These are phyloP conservation scores for Filosporella fistucella DNA, from an alignment of 495 filamentous ascomycete species.

Conservation along the genomic window DNA sequence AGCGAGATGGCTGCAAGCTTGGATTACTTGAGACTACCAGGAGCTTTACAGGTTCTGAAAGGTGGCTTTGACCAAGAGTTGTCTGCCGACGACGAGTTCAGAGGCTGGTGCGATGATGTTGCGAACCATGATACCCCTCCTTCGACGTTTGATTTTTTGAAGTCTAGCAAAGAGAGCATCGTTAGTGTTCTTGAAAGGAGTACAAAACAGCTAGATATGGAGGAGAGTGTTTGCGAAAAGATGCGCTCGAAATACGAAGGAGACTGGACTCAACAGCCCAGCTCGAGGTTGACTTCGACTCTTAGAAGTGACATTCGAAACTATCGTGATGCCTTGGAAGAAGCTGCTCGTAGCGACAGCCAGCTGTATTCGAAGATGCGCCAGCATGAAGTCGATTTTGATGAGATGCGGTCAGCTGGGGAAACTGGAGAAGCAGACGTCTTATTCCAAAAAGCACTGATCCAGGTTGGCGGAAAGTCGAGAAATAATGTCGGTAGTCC, in stretches of 20 bases:
- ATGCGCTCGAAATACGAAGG: slow-evolving; percentile 96
- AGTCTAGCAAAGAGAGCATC: slow-evolving; percentile 71
- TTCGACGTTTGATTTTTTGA: slow-evolving; percentile 71
- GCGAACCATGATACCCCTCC: slow-evolving; percentile 70
- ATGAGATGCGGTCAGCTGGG: slow-evolving; percentile 90
- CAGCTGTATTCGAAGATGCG: slow-evolving; percentile 81
- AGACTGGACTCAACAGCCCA: slow-evolving; percentile 97
- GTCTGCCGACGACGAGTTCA: slow-evolving; percentile 84
- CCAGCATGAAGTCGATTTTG: slow-evolving; percentile 80
- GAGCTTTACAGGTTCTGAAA: slow-evolving; percentile 85
- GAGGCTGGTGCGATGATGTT: slow-evolving; percentile 88
- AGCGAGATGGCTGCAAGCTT: slow-evolving; percentile 93
- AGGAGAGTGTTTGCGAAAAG: slow-evolving; percentile 97
- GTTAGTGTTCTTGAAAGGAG: slow-evolving; percentile 67
- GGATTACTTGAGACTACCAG: slow-evolving; percentile 88
- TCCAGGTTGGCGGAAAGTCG: slow-evolving; percentile 55
- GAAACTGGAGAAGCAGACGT: slow-evolving; percentile 85
- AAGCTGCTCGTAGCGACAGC: slow-evolving; percentile 81
- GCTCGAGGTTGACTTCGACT: slow-evolving; percentile 80
- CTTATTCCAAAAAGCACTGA: slow-evolving; percentile 77
- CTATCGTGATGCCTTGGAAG: slow-evolving; percentile 83
- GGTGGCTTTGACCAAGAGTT: slow-evolving; percentile 89
- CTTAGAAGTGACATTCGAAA: slow-evolving; percentile 79
- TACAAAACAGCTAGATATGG: slow-evolving; percentile 85
- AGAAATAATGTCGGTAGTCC: slow-evolving; percentile 52